Evolutionary conservation across 1,284 basidiomycete species (phyloP), one percentile per base, ranked within the genome.

Genomic region (Cutaneotrichosporon dermatis): DNA sequence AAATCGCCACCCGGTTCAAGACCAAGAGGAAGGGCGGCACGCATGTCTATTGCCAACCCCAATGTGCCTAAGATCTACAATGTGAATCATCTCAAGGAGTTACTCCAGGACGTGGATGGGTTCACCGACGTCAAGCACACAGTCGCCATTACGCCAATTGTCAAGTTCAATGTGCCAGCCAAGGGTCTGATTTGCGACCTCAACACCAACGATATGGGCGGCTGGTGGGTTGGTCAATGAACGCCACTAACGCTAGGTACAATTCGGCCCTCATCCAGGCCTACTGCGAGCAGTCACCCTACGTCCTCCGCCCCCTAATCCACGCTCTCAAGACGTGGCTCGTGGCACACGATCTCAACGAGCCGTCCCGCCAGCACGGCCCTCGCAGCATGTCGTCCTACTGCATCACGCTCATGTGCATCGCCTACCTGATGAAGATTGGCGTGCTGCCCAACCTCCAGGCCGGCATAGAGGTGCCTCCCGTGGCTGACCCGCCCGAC

Each of bases 281-380:
- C 12, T 79, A 79, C 60, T 78, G 76, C 59, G 60, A 68, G 10
- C 56, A 75, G 7, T 68, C 72, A 3, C 77, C 78, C 0, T 67
- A 70, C 55, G 66, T 77, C 2, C 69, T 79, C 2, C 74, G 78
- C 8, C 77, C 78, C 0, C 62, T 78, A 59, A 72, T 79, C 13
- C 70, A 78, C 58, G 63, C 68, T 11, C 64, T 79, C 48, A 79
- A 79, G 61, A 63, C 66, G 1, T 79, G 78, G 78, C 65, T 71
- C 1, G 66, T 69, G 44, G 60, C 65, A 0, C 70, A 76, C 54
- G 58, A 70, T 33, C 60, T 79, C 36, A 79, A 79, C 54, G 74
- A 78, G 54, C 66, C 75, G 1, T 73, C 72, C 1, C 77, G 73
- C 3, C 42, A 58, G 2, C 58, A 55, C 2, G 41, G 33, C 0